Evolutionary conservation across 176 grass and related monocot species (phyloP), one percentile per base, ranked within the genome.

Genomic region (Carex kokanica): DNA sequence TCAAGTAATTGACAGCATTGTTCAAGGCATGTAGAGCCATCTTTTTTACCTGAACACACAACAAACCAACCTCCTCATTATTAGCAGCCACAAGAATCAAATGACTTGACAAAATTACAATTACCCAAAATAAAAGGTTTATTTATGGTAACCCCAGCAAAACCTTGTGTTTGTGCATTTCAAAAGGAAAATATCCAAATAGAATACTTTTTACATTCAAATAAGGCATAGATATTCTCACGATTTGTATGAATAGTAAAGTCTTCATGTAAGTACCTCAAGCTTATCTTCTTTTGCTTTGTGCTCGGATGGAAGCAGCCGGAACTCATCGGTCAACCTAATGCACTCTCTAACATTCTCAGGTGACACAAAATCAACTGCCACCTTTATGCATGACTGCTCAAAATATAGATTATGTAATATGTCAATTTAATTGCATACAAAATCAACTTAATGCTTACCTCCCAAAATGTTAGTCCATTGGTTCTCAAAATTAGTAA

Each of bases 361-460:
- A 27, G 94, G 94, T 29, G 94, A 97, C 64, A 93, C 94, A 62
- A 97, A 97, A 60, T 97, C 94, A 6, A 97, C 62, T 0, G 91
- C 94, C 12, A 97, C 91, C 85, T 97, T 97, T 29, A 87, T 91
- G 89, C 94, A 97, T n/a, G 94, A 97, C 94, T 97, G 84, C 82
- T 83, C 9, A 89, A 4, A 24, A 60, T n/a, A 51, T 83, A 84
- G 66, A 89, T 6, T n/a, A 78, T 12, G 55, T 41, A 23, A 84
- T 23, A 58, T 65, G 8, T 11, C 45, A 49, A 49, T 49, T 49
- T 49, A 49, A 49, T 49, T 49, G 41, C 41, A 43, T 8, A 43
- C 41, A 43, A 43, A 43, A 43, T 43, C 41, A 43, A 43, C 41
- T 8, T 43, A 43, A 43, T 43, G 41, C 41, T 43, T 9, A 43